Evolutionary conservation across 148 eudicot species (phyloP).

Genomic region (Chenopodium berlandieri): DNA sequence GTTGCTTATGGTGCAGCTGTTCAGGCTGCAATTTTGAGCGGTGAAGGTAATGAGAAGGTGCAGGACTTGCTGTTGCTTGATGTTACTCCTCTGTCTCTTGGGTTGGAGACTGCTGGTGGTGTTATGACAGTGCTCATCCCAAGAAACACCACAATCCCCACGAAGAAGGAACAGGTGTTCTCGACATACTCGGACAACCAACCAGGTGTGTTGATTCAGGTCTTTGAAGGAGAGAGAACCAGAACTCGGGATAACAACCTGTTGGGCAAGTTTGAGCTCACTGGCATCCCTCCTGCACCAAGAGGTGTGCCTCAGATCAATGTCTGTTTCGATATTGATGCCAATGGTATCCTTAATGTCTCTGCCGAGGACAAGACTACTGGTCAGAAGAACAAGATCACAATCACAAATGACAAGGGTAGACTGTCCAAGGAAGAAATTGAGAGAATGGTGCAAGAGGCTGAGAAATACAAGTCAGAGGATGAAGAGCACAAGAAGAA

Average conservation of each 20-base stretch:
- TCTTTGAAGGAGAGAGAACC: slow-evolving; percentile 50
- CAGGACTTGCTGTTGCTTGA: slow-evolving; percentile 48
- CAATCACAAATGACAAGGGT: slow-evolving; percentile 59
- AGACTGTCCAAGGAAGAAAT: slow-evolving; percentile 53
- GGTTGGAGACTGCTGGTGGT: slow-evolving; percentile 55
- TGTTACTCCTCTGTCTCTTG: slow-evolving; percentile 51
- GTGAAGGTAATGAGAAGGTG: slow-evolving; percentile 57
- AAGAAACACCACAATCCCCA: slow-evolving; percentile 54
- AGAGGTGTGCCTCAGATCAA: slow-evolving; percentile 57
- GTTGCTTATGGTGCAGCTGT: slow-evolving; percentile 55
- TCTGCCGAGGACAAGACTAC: slow-evolving; percentile 60
- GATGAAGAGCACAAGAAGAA: slow-evolving; percentile 59
- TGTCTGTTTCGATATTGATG: slow-evolving; percentile 56
- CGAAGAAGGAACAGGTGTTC: slow-evolving; percentile 57
- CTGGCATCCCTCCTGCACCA: slow-evolving; percentile 52
- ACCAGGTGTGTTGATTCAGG: slow-evolving; percentile 55
- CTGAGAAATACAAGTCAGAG: slow-evolving; percentile 51
- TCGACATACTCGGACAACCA: slow-evolving; percentile 57
- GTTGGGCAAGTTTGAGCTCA: slow-evolving; percentile 50
- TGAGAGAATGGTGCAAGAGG: slow-evolving; percentile 61
- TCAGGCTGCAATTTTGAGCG: slow-evolving; percentile 53
- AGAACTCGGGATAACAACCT: slow-evolving; percentile 50
- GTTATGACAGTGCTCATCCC: slow-evolving; percentile 57
- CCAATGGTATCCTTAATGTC: slow-evolving; percentile 52
- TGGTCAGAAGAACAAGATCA: slow-evolving; percentile 54